Percentiles rank a stretch among this genome's conserved stretches.
Evolutionary conservation across 345 rosid species (phyloP).

Genomic region (Litchi chinensis): DNA sequence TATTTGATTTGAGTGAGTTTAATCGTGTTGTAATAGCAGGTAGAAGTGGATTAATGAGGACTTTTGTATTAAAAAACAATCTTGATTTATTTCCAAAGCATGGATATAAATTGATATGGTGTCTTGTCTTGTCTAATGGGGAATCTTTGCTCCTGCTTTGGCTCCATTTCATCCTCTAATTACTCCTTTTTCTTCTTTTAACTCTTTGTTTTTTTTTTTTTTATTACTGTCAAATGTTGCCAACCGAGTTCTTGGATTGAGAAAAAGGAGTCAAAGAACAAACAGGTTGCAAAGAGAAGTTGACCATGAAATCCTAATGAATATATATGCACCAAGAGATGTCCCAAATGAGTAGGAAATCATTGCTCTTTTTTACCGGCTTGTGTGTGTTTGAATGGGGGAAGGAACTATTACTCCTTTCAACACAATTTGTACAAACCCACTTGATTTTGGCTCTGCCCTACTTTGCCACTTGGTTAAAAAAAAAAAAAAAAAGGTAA

Average conservation of each 20-base stretch:
- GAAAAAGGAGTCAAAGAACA: slow-evolving; percentile 34
- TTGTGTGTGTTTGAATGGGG: slow-evolving; percentile 22
- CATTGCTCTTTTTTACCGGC: slow-evolving; percentile 33
- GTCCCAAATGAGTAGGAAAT: slow-evolving; percentile 53
- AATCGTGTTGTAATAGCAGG: background rate
- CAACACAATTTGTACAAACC: slow-evolving; percentile 8
- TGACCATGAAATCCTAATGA: slow-evolving; percentile 35
- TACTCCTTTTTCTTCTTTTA: background rate
- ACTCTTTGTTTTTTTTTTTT: background rate
- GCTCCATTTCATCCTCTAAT: slow-evolving; percentile 16
- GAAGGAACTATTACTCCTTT: slow-evolving; percentile 7
- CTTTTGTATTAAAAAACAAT: no score
- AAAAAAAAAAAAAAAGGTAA: no score
- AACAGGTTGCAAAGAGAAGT: slow-evolving; percentile 31
- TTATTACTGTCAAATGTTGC: background rate
- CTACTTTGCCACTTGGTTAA: no score
- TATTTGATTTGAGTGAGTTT: background rate
- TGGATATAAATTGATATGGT: no score
- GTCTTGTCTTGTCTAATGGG: background rate
- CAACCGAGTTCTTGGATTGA: background rate
- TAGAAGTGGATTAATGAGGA: no score
- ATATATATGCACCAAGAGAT: slow-evolving; percentile 22
- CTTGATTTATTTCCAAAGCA: no score
- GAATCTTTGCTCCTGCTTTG: slow-evolving; percentile 7
- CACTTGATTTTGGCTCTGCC: no score